Percentiles rank a stretch among this genome's conserved stretches.
These are phyloP conservation scores for Metarhizium robertsii DNA, from an alignment of 2,329 filamentous ascomycete species.

Conservation along the genomic window DNA sequence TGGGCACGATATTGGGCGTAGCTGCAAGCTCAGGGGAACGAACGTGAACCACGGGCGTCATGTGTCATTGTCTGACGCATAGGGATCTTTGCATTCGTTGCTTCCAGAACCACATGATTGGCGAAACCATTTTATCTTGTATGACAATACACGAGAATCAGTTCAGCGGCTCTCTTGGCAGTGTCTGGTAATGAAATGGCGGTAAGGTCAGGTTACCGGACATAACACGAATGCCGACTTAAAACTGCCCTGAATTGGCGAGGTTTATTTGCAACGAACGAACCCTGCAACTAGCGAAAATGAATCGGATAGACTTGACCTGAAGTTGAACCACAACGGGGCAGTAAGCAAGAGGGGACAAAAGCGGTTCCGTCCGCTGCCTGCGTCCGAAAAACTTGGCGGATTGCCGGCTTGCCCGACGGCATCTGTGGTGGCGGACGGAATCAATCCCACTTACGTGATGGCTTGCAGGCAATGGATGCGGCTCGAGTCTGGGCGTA, in stretches of 20 bases:
- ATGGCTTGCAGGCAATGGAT: too few relatives aligned
- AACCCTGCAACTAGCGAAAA: neutral
- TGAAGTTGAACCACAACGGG: too few relatives aligned
- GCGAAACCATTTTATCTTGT: neutral
- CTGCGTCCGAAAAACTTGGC: too few relatives aligned
- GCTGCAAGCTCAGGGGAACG: constrained; percentile 5
- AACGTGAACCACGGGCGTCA: neutral
- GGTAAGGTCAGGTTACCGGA: neutral
- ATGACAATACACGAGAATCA: neutral
- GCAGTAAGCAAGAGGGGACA: too few relatives aligned
- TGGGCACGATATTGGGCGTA: constrained; percentile 76
- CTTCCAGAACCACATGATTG: neutral
- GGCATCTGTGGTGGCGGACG: too few relatives aligned
- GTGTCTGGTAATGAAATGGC: neutral
- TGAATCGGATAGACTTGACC: neutral
- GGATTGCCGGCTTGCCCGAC: too few relatives aligned
- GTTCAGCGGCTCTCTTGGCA: neutral
- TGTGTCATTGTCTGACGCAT: neutral
- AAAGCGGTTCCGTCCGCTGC: too few relatives aligned
- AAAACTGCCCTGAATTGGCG: neutral
- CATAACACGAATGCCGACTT: neutral
- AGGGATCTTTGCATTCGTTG: neutral
- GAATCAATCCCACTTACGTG: too few relatives aligned
- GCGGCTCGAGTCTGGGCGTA: too few relatives aligned
- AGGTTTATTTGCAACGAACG: neutral